Conservation (phyloP, 202 grass and related monocot genomes). For the Zoysia matrella region DNA sequence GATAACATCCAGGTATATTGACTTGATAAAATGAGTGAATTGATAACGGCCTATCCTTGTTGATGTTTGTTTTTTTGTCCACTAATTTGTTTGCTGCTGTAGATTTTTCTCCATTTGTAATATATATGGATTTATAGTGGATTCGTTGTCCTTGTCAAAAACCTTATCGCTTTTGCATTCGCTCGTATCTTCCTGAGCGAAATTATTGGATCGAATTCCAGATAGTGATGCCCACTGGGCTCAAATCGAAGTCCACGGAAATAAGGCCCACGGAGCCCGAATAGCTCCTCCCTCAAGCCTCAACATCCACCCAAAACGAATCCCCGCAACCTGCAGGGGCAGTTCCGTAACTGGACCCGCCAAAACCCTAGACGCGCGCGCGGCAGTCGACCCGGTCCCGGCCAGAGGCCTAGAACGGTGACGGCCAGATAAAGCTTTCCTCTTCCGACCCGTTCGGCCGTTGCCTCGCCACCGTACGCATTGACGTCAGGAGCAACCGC, state of each 20-base stretch:
- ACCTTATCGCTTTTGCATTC: neutral
- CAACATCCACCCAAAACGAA: neutral
- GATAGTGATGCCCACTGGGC: neutral
- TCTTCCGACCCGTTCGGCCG: slow-evolving; percentile 14
- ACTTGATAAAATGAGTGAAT: slow-evolving; percentile 3
- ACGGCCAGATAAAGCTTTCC: slow-evolving; percentile 53
- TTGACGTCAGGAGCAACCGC: slow-evolving; percentile 18
- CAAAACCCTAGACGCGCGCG: slow-evolving; percentile 70
- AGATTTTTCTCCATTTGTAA: too few relatives aligned
- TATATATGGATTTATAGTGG: neutral
- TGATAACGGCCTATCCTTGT: too few relatives aligned
- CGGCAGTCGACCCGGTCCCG: slow-evolving; percentile 45
- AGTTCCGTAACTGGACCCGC: slow-evolving; percentile 41
- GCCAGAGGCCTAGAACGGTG: slow-evolving; percentile 38
- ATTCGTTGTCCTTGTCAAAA: neutral
- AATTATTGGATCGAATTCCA: neutral
- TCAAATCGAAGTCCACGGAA: too few relatives aligned
- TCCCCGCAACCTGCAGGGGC: slow-evolving; percentile 7
- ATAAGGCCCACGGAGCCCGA: neutral
- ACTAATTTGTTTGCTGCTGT: too few relatives aligned
- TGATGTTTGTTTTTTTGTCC: too few relatives aligned
- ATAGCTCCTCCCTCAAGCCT: neutral
- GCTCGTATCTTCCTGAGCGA: neutral
- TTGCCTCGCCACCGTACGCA: slow-evolving; percentile 37
- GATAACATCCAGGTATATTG: slow-evolving; percentile 35